A percentile compares a stretch with the other conserved stretches of the same genome.
Conservation (phyloP, 805 yeast species). For the Torulaspora franciscae region DNA sequence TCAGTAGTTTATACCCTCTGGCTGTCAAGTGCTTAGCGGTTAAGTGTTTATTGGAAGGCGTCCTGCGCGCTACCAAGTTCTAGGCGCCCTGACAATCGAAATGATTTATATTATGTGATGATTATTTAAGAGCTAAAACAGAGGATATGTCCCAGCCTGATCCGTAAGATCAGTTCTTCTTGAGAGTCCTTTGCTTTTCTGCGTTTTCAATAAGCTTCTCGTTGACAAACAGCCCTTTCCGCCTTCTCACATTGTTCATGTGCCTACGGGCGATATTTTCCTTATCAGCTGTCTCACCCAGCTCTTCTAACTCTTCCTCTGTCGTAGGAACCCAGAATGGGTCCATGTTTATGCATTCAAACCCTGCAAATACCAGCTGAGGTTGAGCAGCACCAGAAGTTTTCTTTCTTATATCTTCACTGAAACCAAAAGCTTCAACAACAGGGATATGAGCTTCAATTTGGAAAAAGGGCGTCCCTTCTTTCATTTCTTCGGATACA, state of each 20-base stretch:
- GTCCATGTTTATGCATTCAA: slow-evolving; percentile 78
- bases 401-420: slow-evolving; percentile 87
- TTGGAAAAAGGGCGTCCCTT: slow-evolving; percentile 95
- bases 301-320: slow-evolving; percentile 88
- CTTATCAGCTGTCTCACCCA: slow-evolving; percentile 88
- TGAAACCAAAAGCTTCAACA: slow-evolving; percentile 92
- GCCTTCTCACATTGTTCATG: slow-evolving; percentile 72
- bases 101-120: too few relatives aligned
- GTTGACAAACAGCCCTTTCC: slow-evolving; percentile 86
- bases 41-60: too few relatives aligned
- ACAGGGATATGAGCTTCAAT: slow-evolving; percentile 85
- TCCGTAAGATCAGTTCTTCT: slow-evolving; percentile 46
- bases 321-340: slow-evolving; percentile 99
- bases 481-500: slow-evolving; percentile 90
- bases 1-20: too few relatives aligned
- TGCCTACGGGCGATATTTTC: slow-evolving; percentile 87
- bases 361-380: slow-evolving; percentile 86
- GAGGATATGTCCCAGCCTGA: too few relatives aligned
- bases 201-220: slow-evolving; percentile 89
- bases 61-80: too few relatives aligned
- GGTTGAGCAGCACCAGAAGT: slow-evolving; percentile 98
- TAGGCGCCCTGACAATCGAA: too few relatives aligned
- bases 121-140: too few relatives aligned
- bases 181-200: slow-evolving; percentile 87
- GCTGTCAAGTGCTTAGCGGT: too few relatives aligned